Evolutionary conservation across 202 grass and related monocot genomes (phyloP).

Genomic region (Panicum virgatum): DNA sequence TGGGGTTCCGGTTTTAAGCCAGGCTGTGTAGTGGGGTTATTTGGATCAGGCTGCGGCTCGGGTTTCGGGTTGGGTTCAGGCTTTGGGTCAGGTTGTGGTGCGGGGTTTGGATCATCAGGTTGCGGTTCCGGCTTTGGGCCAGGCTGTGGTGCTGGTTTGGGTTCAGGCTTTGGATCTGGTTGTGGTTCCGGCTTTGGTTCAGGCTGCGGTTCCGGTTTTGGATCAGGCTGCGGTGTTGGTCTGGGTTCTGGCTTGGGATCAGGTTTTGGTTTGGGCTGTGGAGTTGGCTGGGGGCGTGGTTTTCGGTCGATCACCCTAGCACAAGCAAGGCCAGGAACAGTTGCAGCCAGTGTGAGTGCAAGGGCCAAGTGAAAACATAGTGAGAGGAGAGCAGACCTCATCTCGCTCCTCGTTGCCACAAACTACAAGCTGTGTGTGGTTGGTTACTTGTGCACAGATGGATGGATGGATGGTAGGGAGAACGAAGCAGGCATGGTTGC

Average conservation of each 20-base stretch:
- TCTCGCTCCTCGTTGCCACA: too few species aligned
- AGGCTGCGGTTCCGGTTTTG: neutral
- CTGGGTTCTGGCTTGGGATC: too few species aligned
- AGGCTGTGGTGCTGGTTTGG: neutral
- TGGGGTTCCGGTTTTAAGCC: neutral
- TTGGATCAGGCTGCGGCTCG: neutral
- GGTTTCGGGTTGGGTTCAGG: neutral
- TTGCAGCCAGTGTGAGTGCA: neutral
- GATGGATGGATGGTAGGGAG: too few species aligned
- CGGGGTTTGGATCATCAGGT: neutral
- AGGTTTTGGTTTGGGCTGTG: too few species aligned
- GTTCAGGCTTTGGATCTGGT: neutral
- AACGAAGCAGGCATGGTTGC: neutral
- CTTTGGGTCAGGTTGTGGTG: neutral
- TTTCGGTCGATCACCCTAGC: neutral
- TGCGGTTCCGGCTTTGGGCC: constrained; percentile 1
- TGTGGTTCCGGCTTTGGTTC: neutral
- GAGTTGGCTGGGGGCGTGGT: neutral
- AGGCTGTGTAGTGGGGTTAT: neutral
- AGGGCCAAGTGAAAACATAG: neutral
- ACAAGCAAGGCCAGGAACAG: neutral
- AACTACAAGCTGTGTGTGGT: too few species aligned
- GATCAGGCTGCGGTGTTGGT: neutral
- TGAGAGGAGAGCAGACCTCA: neutral
- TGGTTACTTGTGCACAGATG: constrained; percentile 1